Percentiles rank a stretch among this genome's conserved stretches.
phyloP scores from a whole-genome alignment of 805 yeast species.

The Komagataella phaffii region DNA sequence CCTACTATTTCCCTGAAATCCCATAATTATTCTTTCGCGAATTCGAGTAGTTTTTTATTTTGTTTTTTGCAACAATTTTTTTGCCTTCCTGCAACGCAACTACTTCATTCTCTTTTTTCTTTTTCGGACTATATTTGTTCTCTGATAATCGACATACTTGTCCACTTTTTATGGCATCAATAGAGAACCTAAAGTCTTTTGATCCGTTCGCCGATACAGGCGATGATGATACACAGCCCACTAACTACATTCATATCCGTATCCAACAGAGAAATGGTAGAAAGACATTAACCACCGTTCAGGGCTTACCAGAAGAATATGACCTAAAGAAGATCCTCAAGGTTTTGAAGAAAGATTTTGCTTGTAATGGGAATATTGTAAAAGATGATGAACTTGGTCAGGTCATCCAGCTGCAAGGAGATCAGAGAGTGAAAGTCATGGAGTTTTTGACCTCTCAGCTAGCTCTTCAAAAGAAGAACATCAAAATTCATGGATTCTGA shows the following conservation, averaged over 20 bases:
- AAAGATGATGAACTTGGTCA: slow-evolving; percentile 94
- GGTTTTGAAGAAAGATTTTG: slow-evolving; percentile 94
- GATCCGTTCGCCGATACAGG: slow-evolving; percentile 99
- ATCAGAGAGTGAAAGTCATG: slow-evolving; percentile 92
- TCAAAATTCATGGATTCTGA: slow-evolving; percentile 96
- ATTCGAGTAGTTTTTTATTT: not conserved
- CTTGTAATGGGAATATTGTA: slow-evolving; percentile 97
- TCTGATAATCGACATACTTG: not conserved
- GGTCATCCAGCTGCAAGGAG: slow-evolving; percentile 96
- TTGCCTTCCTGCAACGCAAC: not conserved
- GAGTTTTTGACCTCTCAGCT: slow-evolving; percentile 82
- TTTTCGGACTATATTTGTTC: not conserved
- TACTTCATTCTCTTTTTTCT: not conserved
- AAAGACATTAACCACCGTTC: slow-evolving; percentile 95
- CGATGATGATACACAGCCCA: slow-evolving; percentile 94
- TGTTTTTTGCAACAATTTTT: not conserved
- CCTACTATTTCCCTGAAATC: not conserved
- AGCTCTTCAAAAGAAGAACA: slow-evolving; percentile 87
- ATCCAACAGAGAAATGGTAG: slow-evolving; percentile 99
- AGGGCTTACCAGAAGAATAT: slow-evolving; percentile 92
- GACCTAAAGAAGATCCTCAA: slow-evolving; percentile 88
- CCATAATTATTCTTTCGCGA: not conserved
- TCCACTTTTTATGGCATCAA: slow-evolving; percentile 56
- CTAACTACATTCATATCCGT: slow-evolving; percentile 94
- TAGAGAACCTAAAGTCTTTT: slow-evolving; percentile 79